Conservation (phyloP, 2,329 filamentous ascomycete species). For the Amylocarpus encephaloides region DNA sequence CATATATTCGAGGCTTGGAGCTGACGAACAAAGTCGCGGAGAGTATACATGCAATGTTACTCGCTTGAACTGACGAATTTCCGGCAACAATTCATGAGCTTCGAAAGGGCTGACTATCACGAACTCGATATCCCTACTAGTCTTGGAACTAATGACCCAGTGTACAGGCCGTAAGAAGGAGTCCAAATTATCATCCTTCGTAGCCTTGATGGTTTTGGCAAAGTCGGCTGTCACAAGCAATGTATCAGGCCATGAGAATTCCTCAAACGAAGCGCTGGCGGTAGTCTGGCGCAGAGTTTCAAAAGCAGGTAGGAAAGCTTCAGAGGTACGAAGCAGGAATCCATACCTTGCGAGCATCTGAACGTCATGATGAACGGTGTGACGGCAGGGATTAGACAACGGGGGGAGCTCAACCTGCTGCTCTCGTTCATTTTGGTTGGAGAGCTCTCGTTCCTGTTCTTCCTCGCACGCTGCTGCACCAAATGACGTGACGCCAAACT, state of each 20-base stretch:
- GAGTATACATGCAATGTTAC: constrained; percentile 46
- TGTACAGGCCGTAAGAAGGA: constrained; percentile 45
- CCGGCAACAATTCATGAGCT: constrained; percentile 43
- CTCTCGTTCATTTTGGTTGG: too few species aligned
- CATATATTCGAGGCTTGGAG: constrained; percentile 39
- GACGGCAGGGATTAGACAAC: constrained; percentile 16
- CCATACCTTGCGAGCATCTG: constrained; percentile 36
- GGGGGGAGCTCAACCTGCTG: too few species aligned
- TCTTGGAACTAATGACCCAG: constrained; percentile 41
- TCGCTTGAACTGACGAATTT: constrained; percentile 31
- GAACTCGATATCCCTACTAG: constrained; percentile 9
- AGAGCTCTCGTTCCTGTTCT: too few species aligned
- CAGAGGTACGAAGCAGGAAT: constrained; percentile 17
- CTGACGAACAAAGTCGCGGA: constrained; percentile 36
- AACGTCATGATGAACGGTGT: constrained; percentile 41
- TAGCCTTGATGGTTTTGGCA: constrained; percentile 35
- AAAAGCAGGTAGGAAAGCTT: constrained; percentile 42
- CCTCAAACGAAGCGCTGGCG: constrained; percentile 32
- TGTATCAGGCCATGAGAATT: constrained; percentile 32
- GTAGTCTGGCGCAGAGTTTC: constrained; percentile 36
- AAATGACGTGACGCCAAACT: too few species aligned
- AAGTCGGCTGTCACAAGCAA: constrained; percentile 47
- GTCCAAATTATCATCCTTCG: constrained; percentile 31
- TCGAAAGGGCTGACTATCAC: constrained; percentile 53
- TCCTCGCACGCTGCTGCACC: too few species aligned